Evolutionary conservation across 192 early-diverging fungal genomes (phyloP).

Genomic region (Entomortierella lignicola): DNA sequence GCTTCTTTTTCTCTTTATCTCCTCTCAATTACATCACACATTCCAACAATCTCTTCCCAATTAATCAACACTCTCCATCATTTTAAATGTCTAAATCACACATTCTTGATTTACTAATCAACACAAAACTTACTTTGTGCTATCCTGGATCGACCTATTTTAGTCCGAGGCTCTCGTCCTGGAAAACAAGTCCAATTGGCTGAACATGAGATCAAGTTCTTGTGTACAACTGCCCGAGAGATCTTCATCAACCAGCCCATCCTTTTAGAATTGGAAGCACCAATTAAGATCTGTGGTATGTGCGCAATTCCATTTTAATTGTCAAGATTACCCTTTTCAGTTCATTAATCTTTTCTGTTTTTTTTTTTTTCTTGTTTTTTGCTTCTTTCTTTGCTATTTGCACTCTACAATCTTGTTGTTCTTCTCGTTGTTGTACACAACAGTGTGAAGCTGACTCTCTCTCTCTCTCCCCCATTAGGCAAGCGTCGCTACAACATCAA

Average conservation of each 20-base stretch:
- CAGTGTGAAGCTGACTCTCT: too few relatives aligned
- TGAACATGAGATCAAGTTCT: slow-evolving; percentile 94
- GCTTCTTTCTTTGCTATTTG: neutral
- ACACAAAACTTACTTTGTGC: too few relatives aligned
- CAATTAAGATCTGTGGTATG: slow-evolving; percentile 98
- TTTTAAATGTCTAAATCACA: too few relatives aligned
- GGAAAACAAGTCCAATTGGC: slow-evolving; percentile 96
- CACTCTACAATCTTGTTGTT: too few relatives aligned
- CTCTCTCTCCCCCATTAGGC: slow-evolving; percentile 59
- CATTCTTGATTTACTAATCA: too few relatives aligned
- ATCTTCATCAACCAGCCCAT: slow-evolving; percentile 96
- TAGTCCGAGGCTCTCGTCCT: slow-evolving; percentile 94
- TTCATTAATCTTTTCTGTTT: too few relatives aligned
- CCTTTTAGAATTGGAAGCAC: slow-evolving; percentile 92
- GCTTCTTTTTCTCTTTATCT: too few relatives aligned
- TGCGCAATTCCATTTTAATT: slow-evolving; percentile 84
- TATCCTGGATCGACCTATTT: slow-evolving; percentile 10
- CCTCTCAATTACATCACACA: too few relatives aligned
- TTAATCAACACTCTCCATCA: too few relatives aligned
- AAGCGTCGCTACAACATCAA: slow-evolving; percentile 98
- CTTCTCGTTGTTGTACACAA: too few relatives aligned
- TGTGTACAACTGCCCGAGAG: slow-evolving; percentile 94
- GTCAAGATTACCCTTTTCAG: slow-evolving; percentile 96
- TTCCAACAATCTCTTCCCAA: too few relatives aligned
- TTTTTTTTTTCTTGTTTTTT: slow-evolving; percentile 98